Evolutionary conservation across 306 rosid genomes (phyloP).

Genomic region (Gastrolobium villosum): DNA sequence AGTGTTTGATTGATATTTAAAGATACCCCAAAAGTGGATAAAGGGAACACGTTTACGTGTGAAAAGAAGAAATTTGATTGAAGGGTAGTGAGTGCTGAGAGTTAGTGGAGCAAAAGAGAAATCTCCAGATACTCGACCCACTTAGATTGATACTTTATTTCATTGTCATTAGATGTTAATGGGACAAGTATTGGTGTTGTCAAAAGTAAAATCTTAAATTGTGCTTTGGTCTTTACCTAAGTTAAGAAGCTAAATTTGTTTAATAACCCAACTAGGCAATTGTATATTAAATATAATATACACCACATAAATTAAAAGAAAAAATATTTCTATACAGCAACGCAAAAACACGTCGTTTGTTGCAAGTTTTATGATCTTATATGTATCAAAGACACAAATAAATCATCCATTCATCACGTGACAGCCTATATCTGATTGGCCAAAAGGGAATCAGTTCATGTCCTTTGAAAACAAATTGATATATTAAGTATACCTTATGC

Average conservation of each 20-base stretch:
- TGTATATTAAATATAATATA: too few species aligned
- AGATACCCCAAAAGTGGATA: constrained; percentile 5
- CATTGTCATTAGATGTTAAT: background rate
- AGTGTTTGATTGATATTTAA: constrained; percentile 25
- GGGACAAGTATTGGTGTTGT: constrained; percentile 26
- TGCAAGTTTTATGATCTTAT: too few species aligned
- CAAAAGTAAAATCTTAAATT: background rate
- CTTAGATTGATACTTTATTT: background rate
- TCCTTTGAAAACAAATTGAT: background rate
- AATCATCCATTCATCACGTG: constrained; percentile 18
- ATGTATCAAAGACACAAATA: background rate
- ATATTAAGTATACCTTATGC: background rate
- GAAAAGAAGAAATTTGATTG: constrained; percentile 29
- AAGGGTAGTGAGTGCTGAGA: constrained; percentile 32
- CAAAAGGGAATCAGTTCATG: background rate
- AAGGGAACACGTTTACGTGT: constrained; percentile 41
- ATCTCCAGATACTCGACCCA: constrained; percentile 41
- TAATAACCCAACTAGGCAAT: constrained; percentile 2
- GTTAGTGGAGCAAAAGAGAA: constrained; percentile 39
- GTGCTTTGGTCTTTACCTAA: background rate
- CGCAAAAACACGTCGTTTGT: too few species aligned
- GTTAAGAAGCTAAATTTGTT: background rate
- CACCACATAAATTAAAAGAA: too few species aligned
- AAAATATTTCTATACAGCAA: too few species aligned
- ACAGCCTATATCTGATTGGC: constrained; percentile 4